Conservation (phyloP, 164 flowering plant species). For the Echeveria elegans region DNA sequence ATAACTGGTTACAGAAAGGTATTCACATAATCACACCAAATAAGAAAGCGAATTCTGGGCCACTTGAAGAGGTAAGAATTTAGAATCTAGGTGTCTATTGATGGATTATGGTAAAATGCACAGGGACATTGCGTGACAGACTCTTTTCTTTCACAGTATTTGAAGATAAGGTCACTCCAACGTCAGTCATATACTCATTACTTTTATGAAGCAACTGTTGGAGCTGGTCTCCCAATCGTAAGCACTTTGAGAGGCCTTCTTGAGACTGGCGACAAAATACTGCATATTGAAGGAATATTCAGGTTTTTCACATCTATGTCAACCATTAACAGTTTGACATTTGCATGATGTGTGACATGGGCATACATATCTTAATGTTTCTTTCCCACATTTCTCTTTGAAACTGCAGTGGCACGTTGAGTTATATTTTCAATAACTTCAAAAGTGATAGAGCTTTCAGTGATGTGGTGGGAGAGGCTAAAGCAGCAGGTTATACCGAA, state of each 20-base stretch:
- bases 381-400: background rate
- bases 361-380: background rate
- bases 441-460: slow-evolving; percentile 47
- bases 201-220: slow-evolving; percentile 98
- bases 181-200: slow-evolving; percentile 95
- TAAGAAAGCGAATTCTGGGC: slow-evolving; percentile 97
- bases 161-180: slow-evolving; percentile 86
- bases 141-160: slow-evolving; percentile 30
- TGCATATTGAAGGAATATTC: slow-evolving; percentile 91
- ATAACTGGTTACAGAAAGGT: slow-evolving; percentile 81
- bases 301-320: slow-evolving; percentile 35
- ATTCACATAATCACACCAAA: slow-evolving; percentile 94
- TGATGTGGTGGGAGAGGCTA: slow-evolving; percentile 88
- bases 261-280: slow-evolving; percentile 90
- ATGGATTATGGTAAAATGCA: slow-evolving; percentile 8
- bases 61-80: slow-evolving; percentile 73
- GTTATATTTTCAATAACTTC: slow-evolving; percentile 91
- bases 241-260: slow-evolving; percentile 87
- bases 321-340: background rate
- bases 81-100: background rate
- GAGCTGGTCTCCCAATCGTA: slow-evolving; percentile 97
- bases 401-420: slow-evolving; percentile 36
- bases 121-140: slow-evolving; percentile 14
- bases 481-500: slow-evolving; percentile 84
- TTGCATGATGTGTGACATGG: background rate